Conservation (phyloP, 2,329 filamentous ascomycete genomes). For the Ceratocystiopsis minuta region DNA sequence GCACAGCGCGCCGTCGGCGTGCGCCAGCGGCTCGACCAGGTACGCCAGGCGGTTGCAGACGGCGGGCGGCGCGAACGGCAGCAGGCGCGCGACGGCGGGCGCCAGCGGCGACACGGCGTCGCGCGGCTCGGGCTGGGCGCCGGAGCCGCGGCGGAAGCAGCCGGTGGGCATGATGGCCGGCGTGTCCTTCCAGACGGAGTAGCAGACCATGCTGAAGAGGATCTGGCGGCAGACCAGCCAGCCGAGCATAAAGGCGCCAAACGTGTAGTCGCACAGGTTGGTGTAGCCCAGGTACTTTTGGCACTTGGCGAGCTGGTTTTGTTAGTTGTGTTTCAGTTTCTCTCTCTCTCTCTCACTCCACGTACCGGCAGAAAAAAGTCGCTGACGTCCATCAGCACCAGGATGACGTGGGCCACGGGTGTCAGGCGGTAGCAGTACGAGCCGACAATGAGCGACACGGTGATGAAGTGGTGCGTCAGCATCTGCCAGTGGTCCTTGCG, state of each 20-base stretch:
- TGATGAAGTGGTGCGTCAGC: slow-evolving; percentile 92
- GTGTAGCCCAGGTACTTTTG: slow-evolving; percentile 75
- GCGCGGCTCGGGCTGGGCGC: too few relatives aligned
- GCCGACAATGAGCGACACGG: slow-evolving; percentile 57
- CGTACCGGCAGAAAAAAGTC: slow-evolving; percentile 78
- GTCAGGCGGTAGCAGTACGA: slow-evolving; percentile 80
- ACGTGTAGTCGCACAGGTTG: slow-evolving; percentile 61
- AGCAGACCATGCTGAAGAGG: slow-evolving; percentile 62
- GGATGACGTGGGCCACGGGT: slow-evolving; percentile 71
- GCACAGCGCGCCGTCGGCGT: slow-evolving; percentile 58
- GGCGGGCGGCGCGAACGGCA: not conserved
- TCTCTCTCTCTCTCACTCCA: too few relatives aligned
- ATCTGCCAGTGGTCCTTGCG: slow-evolving; percentile 94
- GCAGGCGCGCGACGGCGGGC: not conserved
- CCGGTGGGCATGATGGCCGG: slow-evolving; percentile 44
- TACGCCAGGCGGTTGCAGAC: slow-evolving; percentile 32
- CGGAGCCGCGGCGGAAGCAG: slow-evolving; percentile 35
- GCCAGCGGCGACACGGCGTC: slow-evolving; percentile 5
- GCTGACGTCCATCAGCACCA: slow-evolving; percentile 85
- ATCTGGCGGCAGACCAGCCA: slow-evolving; percentile 78
- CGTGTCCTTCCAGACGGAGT: slow-evolving; percentile 57
- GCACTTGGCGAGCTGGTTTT: slow-evolving; percentile 80
- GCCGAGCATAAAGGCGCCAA: slow-evolving; percentile 70
- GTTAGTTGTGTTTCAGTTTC: too few relatives aligned
- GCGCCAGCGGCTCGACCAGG: slow-evolving; percentile 54